A percentile compares a stretch with the other conserved stretches of the same genome.
These are phyloP conservation scores for Brasilioporus rufonigricans DNA, from an alignment of 768 basidiomycete species.

Conservation along the genomic window DNA sequence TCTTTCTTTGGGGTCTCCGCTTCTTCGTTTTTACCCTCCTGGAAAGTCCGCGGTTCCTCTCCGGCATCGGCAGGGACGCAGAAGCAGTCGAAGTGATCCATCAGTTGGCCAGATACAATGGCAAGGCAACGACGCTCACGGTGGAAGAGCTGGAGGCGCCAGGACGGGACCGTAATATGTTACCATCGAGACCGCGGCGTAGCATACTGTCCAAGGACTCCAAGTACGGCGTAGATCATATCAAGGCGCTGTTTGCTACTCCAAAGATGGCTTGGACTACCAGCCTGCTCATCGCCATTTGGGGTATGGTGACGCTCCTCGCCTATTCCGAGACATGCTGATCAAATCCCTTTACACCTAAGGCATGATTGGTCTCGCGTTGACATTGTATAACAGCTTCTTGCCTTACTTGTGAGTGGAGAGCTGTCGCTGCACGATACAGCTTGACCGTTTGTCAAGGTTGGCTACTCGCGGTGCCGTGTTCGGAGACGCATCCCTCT, in stretches of 20 bases:
- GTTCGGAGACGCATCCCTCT: conserved; percentile 68
- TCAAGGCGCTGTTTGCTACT: conserved; percentile 63
- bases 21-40: conserved; percentile 52
- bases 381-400: conserved; percentile 61
- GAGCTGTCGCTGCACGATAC: background rate
- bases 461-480: conserved; percentile 60
- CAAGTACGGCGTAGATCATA: conserved; percentile 39
- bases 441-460: conserved; percentile 31
- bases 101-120: conserved; percentile 50
- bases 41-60: conserved; percentile 58
- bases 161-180: conserved; percentile 16
- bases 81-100: conserved; percentile 50
- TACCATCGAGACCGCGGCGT: conserved; percentile 15
- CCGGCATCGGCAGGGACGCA: conserved; percentile 50
- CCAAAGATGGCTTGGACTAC: conserved; percentile 65
- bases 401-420: conserved; percentile 49
- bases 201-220: conserved; percentile 41
- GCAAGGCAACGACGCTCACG: conserved; percentile 39
- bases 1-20: conserved; percentile 50
- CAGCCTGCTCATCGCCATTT: conserved; percentile 47
- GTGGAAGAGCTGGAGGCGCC: conserved; percentile 43
- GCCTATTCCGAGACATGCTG: background rate
- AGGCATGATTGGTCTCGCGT: conserved; percentile 75
- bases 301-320: conserved; percentile 36
- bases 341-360: background rate